Conservation (phyloP, 305 asterid genomes). For the Solanum chacoense region DNA sequence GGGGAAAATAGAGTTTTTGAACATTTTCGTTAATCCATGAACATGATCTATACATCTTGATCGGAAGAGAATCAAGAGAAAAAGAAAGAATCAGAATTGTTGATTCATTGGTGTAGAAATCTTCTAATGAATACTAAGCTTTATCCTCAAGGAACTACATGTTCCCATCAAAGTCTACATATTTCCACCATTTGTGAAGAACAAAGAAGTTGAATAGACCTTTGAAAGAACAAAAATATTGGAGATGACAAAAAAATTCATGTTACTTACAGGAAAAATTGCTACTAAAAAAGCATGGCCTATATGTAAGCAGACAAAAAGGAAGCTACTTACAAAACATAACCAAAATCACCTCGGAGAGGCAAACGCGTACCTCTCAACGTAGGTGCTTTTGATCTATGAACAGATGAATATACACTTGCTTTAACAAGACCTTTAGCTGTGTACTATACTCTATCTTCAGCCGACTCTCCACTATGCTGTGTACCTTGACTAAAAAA, state of each 20-base stretch:
- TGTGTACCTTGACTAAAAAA: conserved; percentile 43
- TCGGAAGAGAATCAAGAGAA: neutral
- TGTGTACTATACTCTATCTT: neutral
- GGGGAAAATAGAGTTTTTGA: neutral
- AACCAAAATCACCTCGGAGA: conserved; percentile 1
- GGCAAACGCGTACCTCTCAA: conserved; percentile 14
- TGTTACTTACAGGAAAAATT: conserved; percentile 37
- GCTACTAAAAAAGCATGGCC: conserved; percentile 13
- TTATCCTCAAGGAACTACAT: neutral
- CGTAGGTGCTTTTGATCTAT: conserved; percentile 12
- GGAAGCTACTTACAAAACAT: conserved; percentile 19
- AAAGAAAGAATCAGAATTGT: neutral
- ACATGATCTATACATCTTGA: neutral
- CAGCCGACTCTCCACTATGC: conserved; percentile 13
- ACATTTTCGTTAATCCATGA: neutral
- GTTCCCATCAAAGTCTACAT: neutral
- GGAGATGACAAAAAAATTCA: conserved; percentile 9
- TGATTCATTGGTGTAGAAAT: neutral
- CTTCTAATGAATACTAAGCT: neutral
- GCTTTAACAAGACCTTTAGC: neutral
- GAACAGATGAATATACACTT: conserved; percentile 8
- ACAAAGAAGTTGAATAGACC: conserved; percentile 16
- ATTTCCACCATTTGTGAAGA: neutral
- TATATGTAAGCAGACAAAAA: conserved; percentile 10
- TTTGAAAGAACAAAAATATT: conserved; percentile 7